phyloP scores from a whole-genome alignment of 2,329 filamentous ascomycete species.

The Chrysoporthe deuterocubensis region DNA sequence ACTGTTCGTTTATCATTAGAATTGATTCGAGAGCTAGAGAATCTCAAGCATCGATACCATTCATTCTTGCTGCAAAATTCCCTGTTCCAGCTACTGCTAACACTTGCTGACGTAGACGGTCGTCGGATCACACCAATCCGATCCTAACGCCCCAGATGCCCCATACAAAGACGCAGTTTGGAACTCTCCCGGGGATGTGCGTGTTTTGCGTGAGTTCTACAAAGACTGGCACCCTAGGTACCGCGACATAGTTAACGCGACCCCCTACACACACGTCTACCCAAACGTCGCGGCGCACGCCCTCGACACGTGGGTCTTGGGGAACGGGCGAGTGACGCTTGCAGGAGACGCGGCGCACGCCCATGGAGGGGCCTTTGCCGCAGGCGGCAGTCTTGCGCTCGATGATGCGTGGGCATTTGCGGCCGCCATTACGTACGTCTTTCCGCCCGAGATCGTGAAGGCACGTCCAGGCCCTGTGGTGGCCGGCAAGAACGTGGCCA shows the following conservation, averaged over 20 bases:
- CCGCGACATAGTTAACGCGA: slow-evolving; percentile 44
- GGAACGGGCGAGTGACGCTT: slow-evolving; percentile 40
- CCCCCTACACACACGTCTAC: slow-evolving; percentile 45
- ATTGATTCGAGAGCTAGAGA: not conserved
- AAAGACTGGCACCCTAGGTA: slow-evolving; percentile 48
- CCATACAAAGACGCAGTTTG: slow-evolving; percentile 40
- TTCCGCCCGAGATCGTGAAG: slow-evolving; percentile 30
- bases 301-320: slow-evolving; percentile 47
- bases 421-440: slow-evolving; percentile 43
- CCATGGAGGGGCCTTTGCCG: slow-evolving; percentile 46
- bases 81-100: not conserved
- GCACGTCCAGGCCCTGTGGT: slow-evolving; percentile 11
- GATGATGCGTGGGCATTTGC: slow-evolving; percentile 49
- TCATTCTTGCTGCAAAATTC: not conserved
- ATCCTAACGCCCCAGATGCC: slow-evolving; percentile 39
- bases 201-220: slow-evolving; percentile 42
- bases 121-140: slow-evolving; percentile 46
- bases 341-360: slow-evolving; percentile 47
- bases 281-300: slow-evolving; percentile 47
- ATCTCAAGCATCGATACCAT: not conserved
- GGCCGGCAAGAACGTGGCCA: slow-evolving; percentile 32
- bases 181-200: slow-evolving; percentile 44
- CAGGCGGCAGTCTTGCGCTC: slow-evolving; percentile 45
- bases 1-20: not conserved
- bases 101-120: slow-evolving; percentile 36